Evolutionary conservation across 1,284 basidiomycete genomes (phyloP).

Genomic region (Tilletiopsis washingtonensis): DNA sequence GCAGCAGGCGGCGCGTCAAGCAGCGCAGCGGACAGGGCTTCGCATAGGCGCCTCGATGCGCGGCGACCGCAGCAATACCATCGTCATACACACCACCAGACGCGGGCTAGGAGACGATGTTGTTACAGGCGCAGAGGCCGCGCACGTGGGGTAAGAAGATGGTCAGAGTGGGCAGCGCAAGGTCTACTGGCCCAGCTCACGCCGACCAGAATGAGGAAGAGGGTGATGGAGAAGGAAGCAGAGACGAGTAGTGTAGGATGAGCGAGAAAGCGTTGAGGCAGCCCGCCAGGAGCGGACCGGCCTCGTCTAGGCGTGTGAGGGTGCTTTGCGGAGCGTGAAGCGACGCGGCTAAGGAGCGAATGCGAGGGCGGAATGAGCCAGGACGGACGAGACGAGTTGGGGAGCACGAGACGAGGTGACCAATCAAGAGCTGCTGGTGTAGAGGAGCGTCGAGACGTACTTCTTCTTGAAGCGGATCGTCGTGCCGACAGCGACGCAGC

Average conservation of each 20-base stretch:
- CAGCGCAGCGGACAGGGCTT: slow-evolving; percentile 24
- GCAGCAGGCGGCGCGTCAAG: slow-evolving; percentile 56
- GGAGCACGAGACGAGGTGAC: not conserved
- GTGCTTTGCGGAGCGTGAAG: not conserved
- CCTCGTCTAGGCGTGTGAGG: not conserved
- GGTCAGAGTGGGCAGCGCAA: not conserved
- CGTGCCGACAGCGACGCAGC: slow-evolving; percentile 84
- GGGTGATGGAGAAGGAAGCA: not conserved
- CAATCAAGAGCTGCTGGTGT: slow-evolving; percentile 29
- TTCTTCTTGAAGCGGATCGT: slow-evolving; percentile 91
- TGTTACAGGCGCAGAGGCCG: not conserved
- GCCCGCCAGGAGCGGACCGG: not conserved
- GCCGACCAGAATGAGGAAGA: not conserved
- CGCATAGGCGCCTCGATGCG: not conserved
- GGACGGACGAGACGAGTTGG: not conserved
- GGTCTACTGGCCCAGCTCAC: no score
- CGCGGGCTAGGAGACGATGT: not conserved
- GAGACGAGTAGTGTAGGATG: not conserved
- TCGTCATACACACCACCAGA: not conserved
- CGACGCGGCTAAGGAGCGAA: not conserved
- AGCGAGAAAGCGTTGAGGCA: not conserved
- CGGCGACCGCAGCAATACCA: not conserved
- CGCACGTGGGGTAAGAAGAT: not conserved
- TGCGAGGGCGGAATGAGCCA: not conserved
- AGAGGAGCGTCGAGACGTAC: slow-evolving; percentile 64